Conservation (phyloP, 805 yeast genomes). For the Candida jianshihensis region DNA sequence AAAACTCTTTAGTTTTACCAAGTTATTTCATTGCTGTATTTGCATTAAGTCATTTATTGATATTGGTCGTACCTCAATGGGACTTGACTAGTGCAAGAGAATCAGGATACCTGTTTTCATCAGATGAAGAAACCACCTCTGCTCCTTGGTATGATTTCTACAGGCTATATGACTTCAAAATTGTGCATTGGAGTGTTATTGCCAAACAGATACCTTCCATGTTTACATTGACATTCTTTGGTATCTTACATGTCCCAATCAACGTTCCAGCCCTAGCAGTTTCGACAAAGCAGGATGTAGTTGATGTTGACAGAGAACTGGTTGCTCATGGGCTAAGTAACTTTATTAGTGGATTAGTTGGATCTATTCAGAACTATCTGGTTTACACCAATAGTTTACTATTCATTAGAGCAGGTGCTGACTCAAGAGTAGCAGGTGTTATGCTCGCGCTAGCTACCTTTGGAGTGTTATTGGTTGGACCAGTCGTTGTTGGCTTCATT, state of each 20-base stretch:
- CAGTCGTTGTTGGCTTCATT: conserved; percentile 85
- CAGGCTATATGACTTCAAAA: conserved; percentile 54
- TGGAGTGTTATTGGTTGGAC: conserved; percentile 80
- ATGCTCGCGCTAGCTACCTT: conserved; percentile 78
- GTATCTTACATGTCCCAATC: conserved; percentile 93
- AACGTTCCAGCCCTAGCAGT: conserved; percentile 97
- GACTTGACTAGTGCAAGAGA: conserved; percentile 54
- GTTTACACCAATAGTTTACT: conserved; percentile 92
- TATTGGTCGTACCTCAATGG: conserved; percentile 61
- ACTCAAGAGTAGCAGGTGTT: conserved; percentile 82
- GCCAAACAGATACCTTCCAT: conserved; percentile 76
- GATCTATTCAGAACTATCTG: conserved; percentile 89
- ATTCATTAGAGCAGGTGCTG: conserved; percentile 93
- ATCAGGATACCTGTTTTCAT: conserved; percentile 76
- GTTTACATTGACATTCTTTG: conserved; percentile 94
- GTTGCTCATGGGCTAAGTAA: conserved; percentile 94
- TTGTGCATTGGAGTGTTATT: conserved; percentile 72
- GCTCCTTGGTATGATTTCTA: conserved; percentile 93
- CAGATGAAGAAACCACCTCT: conserved; percentile 42
- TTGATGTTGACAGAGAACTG: conserved; percentile 87
- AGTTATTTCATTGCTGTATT: conserved; percentile 70
- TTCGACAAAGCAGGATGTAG: conserved; percentile 71
- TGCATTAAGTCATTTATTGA: conserved; percentile 57
- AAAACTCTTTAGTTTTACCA: conserved; percentile 75
- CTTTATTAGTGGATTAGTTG: conserved; percentile 71